Base-by-base conservation (phyloP, 306 rosid genomes). In the Datisca glomerata region DNA sequence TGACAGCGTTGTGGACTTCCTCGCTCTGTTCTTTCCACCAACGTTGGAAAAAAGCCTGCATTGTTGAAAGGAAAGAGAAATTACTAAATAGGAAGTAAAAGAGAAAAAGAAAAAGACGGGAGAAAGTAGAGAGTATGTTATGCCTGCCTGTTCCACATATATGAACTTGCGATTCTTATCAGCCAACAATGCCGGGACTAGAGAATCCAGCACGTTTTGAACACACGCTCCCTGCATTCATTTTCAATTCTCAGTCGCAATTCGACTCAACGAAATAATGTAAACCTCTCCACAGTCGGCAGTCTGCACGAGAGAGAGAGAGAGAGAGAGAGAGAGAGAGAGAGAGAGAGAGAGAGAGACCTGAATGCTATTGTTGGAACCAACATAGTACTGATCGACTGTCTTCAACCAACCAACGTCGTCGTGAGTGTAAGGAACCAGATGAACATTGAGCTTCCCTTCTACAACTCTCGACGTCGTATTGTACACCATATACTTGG, bases 341-440 rank as follows among this genome's bases (percentile, higher is more conserved):
- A n/a, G 13, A 23, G 47, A 1, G 8, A 21, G 18, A n/a, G 18
- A 43, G 8, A 31, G 36, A 31, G 9, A 14, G 6, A 81, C 87
- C 80, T 72, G 94, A 53, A 83, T 83, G 50, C 78, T 52, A 43
- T 79, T 79, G 45, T 83, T 79, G 56, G 94, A 72, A 55, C 94
- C 91, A 12, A 83, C 82, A 34, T 83, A 83, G 75, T 83, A 83
- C 64, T 83, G 94, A 2, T 83, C 94, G 34, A 83, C 0, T 28
- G 94, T 83, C 70, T 83, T 83, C 82, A 83, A 67, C 94, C 94
- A 79, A 1, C 94, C 94, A 22, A 83, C 94, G 49, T 83, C 94
- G 4, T 83, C 91, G 18, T 83, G 94, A 37, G 48, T 6, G 24
- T 83, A 91, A 65, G 94, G 47, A 1, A 79, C 94, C 64, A 83